phyloP scores from a whole-genome alignment of 805 yeast genomes.

The Myxozyma geophila region DNA sequence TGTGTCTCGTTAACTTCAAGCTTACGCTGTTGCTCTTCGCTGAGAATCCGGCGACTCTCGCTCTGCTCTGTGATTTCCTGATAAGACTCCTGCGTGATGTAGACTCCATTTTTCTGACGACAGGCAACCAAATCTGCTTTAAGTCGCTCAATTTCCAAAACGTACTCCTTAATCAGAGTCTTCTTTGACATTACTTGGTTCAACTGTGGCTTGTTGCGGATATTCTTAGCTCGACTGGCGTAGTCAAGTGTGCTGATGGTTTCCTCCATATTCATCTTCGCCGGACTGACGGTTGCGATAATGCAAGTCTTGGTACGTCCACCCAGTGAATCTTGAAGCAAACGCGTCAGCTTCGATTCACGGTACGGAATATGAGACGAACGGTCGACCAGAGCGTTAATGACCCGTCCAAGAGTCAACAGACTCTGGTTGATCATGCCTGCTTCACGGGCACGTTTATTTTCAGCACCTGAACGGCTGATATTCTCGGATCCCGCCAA shows the following conservation, averaged over 20 bases:
- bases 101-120: slow-evolving; percentile 68
- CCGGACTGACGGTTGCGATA: slow-evolving; percentile 87
- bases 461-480: slow-evolving; percentile 81
- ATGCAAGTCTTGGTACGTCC: slow-evolving; percentile 86
- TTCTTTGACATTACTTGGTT: slow-evolving; percentile 66
- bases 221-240: slow-evolving; percentile 83
- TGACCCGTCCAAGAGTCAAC: slow-evolving; percentile 85
- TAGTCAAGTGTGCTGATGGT: slow-evolving; percentile 84
- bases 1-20: slow-evolving; percentile 56
- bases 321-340: slow-evolving; percentile 83
- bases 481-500: slow-evolving; percentile 95
- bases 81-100: slow-evolving; percentile 57
- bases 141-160: slow-evolving; percentile 59
- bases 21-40: slow-evolving; percentile 56
- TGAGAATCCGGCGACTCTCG: slow-evolving; percentile 56
- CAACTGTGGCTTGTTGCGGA: slow-evolving; percentile 71
- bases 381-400: slow-evolving; percentile 69
- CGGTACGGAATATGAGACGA: slow-evolving; percentile 80
- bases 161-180: slow-evolving; percentile 57
- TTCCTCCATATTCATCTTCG: slow-evolving; percentile 74
- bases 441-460: slow-evolving; percentile 88
- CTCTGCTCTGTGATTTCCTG: slow-evolving; percentile 51
- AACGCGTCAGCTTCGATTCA: slow-evolving; percentile 78
- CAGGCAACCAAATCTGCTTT: slow-evolving; percentile 67
- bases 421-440: slow-evolving; percentile 90